Base-by-base conservation (phyloP, 1,284 basidiomycete species). In the Termitomyces sp. region DNA sequence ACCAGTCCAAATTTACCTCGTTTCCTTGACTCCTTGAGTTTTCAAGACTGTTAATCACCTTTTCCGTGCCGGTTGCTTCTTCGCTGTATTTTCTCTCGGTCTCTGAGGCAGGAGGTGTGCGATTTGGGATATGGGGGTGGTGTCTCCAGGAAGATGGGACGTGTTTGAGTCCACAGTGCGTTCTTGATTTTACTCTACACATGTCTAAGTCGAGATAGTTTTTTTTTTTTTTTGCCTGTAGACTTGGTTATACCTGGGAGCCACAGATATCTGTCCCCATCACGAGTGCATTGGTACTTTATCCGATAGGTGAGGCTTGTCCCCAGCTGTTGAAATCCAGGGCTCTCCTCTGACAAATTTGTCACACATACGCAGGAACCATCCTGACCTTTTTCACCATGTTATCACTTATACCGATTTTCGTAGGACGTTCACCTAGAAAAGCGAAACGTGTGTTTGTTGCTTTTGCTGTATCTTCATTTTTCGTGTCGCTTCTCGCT, bases 71-170 rank as follows among this genome's bases (percentile, higher is more conserved):
- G 13, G 52, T 68, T 35, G 48, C 63, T 6, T 59, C 57, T 11
- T 52, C 53, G 14, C 58, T 72, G 18, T 70, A 69, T 47, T 71
- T 72, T 55, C 51, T 72, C 19, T 62, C 63, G 37, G 59, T 66
- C 39, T 65, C 65, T 9, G 62, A 72, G 54, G 68, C 64, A 5
- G 63, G 62, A 42, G 70, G 70, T 14, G 67, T 71, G 16, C 57
- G 61, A 28, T 72, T 72, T 54, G 71, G 71, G 1, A 58, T 67
- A 47, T 72, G 70, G 69, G 71, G 69, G 28, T 72, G 71, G 71
- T 72, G 71, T 60, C 56, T 68, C 16, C 65, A 68, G 39, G 55
- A 59, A 39, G 64, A 66, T 28, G 53, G 51, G 19, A 49, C 61
- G 13, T 72, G 68, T 55, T 61, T 54, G 8, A 39, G 52, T 13